Evolutionary conservation across 2,329 filamentous ascomycete species (phyloP), one percentile per base, ranked within the genome.

Genomic region (Raffaelea arxii): DNA sequence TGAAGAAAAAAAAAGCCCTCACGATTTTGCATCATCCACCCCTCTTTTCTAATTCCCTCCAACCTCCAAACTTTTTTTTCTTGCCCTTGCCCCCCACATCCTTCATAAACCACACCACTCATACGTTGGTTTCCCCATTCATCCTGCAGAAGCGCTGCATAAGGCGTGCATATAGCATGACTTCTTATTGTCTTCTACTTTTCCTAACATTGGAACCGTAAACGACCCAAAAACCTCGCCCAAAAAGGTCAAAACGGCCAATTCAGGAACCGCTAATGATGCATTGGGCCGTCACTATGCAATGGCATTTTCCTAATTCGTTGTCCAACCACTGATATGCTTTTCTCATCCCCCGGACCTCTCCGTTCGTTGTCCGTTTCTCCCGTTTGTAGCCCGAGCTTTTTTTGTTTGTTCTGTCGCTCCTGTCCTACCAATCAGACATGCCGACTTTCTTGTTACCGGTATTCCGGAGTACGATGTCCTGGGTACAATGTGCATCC

Each of bases 241-340:
- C 14, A 36, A 6, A 36, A n/a, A 9, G 14, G 32, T 7, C 6
- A 36, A 36, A 36, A 9, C 6, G 9, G 9, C 32, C 32, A 42
- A 24, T 46, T 30, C 45, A 46, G 39, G 44, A 42, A 38, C 40
- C 19, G 9, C 22, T n/a, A n/a, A n/a, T n/a, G n/a, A 14, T 16
- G 38, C 11, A 3, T 16, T 3, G 16, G 9, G 18, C 10, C 18
- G 22, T 19, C 4, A 12, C 4, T 32, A 39, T 19, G 30, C n/a
- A 19, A 27, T 19, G 18, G 10, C 22, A 9, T 11, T 35, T 19
- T 19, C 22, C 25, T 22, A 7, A 10, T 5, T 36, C 32, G 32
- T 36, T 36, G 14, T 36, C 32, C 32, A 12, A 36, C 16, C 16
- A n/a, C 6, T 7, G 14, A 36, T 35, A 16, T 25, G n/a, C 6